Base-by-base conservation (phyloP, 2,329 filamentous ascomycete genomes). In the Dothidotthia symphoricarpi region DNA sequence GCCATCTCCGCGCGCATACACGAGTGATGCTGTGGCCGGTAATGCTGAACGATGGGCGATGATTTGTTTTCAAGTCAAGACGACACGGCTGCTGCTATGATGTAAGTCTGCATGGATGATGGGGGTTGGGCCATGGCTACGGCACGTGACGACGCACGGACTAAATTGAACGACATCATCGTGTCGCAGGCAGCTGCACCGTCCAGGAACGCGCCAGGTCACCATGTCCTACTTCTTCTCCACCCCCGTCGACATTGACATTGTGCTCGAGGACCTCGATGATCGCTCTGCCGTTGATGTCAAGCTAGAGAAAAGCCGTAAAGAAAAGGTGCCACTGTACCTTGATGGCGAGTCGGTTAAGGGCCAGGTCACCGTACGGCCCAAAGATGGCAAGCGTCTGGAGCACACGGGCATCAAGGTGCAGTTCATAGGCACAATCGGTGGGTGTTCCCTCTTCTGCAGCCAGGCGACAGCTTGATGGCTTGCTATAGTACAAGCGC, bases 391-490 rank as follows among this genome's bases (percentile, higher is more conserved):
- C 64, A 97, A 97, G 77, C 82, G 93, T 46, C 76, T 98, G 63
- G 93, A 98, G 71, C 93, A 98, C 70, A 97, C 90, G 9, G 93
- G 93, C 57, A 96, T 98, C 78, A 98, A 98, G 73, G 91, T 98
- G 59, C 93, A 98, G 68, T 98, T 98, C 74, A 96, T 98, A 60
- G 93, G 93, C 66, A 94, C 90, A 48, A 98, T 98, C 76, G 88
- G 88, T 93, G 51, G n/a, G 61, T 59, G 11, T 37, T 22, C 37
- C 22, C 40, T 37, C 36, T 24, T 11, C 29, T 4, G 16, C 14
- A 16, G 26, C 19, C 9, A 22, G 19, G 19, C 19, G 19, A 9
- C 19, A 22, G 28, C 28, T 19, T 17, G n/a, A 15, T n/a, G 31
- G n/a, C n/a, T n/a, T n/a, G n/a, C n/a, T n/a, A n/a, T n/a, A n/a